These are phyloP conservation scores for Zangia roseola DNA, from an alignment of 768 basidiomycete genomes.

Conservation along the genomic window DNA sequence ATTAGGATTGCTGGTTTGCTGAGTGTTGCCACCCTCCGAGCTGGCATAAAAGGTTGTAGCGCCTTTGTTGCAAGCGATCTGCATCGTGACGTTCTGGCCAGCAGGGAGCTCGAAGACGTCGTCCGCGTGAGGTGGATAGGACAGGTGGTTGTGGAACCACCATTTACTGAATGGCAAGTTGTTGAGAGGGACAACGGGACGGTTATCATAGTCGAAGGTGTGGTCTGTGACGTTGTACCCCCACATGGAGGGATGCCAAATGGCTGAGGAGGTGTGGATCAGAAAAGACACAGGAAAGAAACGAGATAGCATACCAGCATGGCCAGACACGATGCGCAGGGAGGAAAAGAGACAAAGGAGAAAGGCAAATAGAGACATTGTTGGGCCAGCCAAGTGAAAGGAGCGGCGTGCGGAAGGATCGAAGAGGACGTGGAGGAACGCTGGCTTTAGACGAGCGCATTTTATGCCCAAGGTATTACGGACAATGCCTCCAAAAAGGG, in stretches of 20 bases:
- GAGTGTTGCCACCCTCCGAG: slow-evolving; percentile 53
- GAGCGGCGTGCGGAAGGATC: no score
- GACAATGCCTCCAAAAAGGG: no score
- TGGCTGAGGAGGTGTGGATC: slow-evolving; percentile 30
- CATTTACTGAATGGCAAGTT: slow-evolving; percentile 41
- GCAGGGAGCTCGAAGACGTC: slow-evolving; percentile 63
- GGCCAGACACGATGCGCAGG: slow-evolving; percentile 10
- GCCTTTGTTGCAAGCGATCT: slow-evolving; percentile 60
- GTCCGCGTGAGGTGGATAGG: slow-evolving; percentile 51
- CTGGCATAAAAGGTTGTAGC: slow-evolving; percentile 57
- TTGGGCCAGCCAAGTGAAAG: slow-evolving; percentile 20
- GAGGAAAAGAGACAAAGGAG: background rate
- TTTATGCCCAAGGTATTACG: no score
- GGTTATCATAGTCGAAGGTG: slow-evolving; percentile 61
- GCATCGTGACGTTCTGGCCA: slow-evolving; percentile 49
- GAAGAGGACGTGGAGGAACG: no score
- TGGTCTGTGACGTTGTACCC: slow-evolving; percentile 65
- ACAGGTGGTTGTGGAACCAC: slow-evolving; percentile 67
- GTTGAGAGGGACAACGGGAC: slow-evolving; percentile 47
- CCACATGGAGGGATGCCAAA: slow-evolving; percentile 59
- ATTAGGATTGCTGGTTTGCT: slow-evolving; percentile 45
- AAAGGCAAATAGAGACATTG: background rate
- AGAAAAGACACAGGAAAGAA: background rate
- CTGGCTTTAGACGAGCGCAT: no score
- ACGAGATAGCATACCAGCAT: slow-evolving; percentile 16